Base-by-base conservation (phyloP, 106 monocot genomes). In the Allium sativum region DNA sequence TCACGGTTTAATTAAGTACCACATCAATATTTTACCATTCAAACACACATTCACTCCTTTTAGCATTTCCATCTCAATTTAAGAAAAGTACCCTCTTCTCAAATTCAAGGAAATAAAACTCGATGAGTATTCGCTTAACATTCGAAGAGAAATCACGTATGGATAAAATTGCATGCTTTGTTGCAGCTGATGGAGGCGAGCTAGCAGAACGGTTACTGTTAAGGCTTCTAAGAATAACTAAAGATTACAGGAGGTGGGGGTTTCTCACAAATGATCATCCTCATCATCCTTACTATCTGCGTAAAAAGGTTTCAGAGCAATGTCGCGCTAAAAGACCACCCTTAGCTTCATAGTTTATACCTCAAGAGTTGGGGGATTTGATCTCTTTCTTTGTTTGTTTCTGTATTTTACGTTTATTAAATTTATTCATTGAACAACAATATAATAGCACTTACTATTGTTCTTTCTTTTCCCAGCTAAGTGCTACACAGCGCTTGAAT, bases 281-380 rank as follows among this genome's bases (percentile, higher is more conserved):
- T 9, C 75, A 78, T 64, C 75, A 86, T 55, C 1, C 66, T 0
- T 86, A 86, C 66, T 86, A 81, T 54, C 45, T 72, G 40, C 56
- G 52, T 46, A 75, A 78, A 48, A 81, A 76, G 70, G 56, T 81
- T 62, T 75, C 81, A 46, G 86, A 79, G 78, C 86, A 67, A n/a
- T 82, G 82, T 68, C 62, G 82, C 2, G 18, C 46, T 12, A 45
- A 40, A 40, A 62, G 62, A 47, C 62, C 62, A 12, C 62, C 62
- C 0, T 44, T n/a, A 7, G 62, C 46, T 12, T 47, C 62, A 0
- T 62, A 47, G 46, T 41, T 31, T 31, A 31, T 3, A 31, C 31
- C 31, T 31, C 31, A 31, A 31, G 31, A 31, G 2, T 31, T 31
- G 31, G 31, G 31, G 31, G 1, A 31, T 5, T 31, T 2, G 31